These are phyloP conservation scores for Rhodomyrtus tomentosa DNA, from an alignment of 345 rosid genomes.

Conservation along the genomic window DNA sequence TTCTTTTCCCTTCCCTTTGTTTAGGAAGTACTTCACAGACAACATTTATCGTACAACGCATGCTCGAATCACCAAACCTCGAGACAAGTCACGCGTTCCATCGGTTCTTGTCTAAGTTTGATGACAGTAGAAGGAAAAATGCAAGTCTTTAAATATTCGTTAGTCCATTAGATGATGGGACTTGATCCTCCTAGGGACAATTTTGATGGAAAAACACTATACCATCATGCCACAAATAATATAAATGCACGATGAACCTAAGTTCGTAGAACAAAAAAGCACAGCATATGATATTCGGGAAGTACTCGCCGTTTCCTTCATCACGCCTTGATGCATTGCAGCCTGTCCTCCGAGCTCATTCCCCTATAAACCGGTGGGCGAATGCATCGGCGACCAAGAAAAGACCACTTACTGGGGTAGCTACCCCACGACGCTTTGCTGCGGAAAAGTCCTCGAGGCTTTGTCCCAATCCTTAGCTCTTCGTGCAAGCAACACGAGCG, in stretches of 20 bases:
- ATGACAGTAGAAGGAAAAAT: neutral
- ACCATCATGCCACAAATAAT: neutral
- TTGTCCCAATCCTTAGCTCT: conserved; percentile 28
- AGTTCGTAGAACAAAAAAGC: neutral
- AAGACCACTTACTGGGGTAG: conserved; percentile 16
- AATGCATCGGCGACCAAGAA: conserved; percentile 15
- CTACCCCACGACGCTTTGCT: conserved; percentile 29
- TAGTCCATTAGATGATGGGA: neutral
- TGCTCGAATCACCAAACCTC: neutral
- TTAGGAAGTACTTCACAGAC: neutral
- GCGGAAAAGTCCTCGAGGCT: conserved; percentile 28
- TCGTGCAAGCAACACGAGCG: neutral
- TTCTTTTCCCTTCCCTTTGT: neutral
- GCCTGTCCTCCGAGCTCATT: conserved; percentile 20
- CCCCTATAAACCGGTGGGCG: conserved; percentile 36
- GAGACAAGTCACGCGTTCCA: neutral
- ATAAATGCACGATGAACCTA: neutral
- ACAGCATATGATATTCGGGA: neutral
- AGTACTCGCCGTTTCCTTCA: neutral
- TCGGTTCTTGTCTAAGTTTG: neutral
- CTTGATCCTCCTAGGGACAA: neutral
- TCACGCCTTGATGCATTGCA: neutral
- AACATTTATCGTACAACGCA: neutral
- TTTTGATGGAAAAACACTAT: neutral
- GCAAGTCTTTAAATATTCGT: neutral